Percentiles rank a stretch among this genome's conserved stretches.
Evolutionary conservation across 2,329 filamentous ascomycete species (phyloP).

Genomic region (Pestalotiopsis sp.): DNA sequence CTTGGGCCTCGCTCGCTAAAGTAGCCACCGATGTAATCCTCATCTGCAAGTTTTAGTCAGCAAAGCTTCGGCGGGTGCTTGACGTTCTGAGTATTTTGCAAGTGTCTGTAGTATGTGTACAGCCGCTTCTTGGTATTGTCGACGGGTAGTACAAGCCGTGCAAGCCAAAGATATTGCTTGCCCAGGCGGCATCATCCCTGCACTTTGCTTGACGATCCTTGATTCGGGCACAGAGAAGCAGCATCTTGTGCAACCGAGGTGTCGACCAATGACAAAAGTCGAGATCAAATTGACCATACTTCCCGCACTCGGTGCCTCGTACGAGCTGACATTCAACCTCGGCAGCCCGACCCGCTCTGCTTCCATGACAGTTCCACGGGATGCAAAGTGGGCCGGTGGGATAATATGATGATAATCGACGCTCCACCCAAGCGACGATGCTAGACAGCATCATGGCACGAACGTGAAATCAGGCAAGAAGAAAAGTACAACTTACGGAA

Average conservation of each 20-base stretch:
- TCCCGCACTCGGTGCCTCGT: too few species aligned
- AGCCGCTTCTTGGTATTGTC: neutral
- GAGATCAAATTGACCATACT: neutral
- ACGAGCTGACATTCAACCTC: too few species aligned
- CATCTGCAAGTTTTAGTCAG: constrained; percentile 73
- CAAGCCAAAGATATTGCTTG: neutral
- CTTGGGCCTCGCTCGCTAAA: constrained; percentile 93
- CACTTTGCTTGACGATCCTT: neutral
- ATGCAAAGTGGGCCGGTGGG: neutral
- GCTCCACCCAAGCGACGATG: neutral
- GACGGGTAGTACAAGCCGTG: neutral
- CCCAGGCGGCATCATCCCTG: neutral
- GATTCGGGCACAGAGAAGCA: neutral
- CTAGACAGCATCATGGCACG: neutral
- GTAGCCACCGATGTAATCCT: constrained; percentile 95
- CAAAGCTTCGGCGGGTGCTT: neutral
- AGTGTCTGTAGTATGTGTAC: neutral
- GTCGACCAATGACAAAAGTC: neutral
- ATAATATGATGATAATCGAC: neutral
- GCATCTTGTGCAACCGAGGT: neutral
- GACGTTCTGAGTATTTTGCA: neutral
- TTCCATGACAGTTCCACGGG: neutral
- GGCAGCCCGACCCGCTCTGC: neutral
- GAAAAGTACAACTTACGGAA: constrained; percentile 52
- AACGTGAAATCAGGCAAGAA: neutral